Base-by-base conservation (phyloP, 768 basidiomycete genomes). In the Paxillus ammoniavirescens region DNA sequence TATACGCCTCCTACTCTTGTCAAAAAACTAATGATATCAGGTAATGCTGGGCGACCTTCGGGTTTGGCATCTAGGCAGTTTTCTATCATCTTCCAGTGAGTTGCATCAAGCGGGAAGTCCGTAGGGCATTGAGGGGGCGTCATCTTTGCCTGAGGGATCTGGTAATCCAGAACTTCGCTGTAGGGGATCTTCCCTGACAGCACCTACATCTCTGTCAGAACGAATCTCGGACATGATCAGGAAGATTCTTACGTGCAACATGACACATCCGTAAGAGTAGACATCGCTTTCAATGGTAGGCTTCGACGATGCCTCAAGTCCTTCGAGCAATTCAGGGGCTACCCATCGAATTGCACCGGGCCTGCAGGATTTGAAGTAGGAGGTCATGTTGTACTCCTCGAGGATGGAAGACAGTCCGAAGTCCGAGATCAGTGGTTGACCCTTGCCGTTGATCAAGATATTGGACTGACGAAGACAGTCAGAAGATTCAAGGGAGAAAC, bases 361-460 rank as follows among this genome's bases (percentile, higher is more conserved):
- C 33, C 26, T 50, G 49, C 47, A 46, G 15, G 56, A 55, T 13
- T 40, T 50, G 21, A 46, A 62, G 35, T 61, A 68, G 31, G 61
- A 61, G 8, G 61, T 51, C 18, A 65, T 61, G 28, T 70, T 63
- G 54, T 72, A 63, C 52, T 75, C 72, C 17, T 62, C 61, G 14
- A 71, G 62, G 50, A 78, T 68, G 30, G 58, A 73, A 14, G 75
- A 77, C 5, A 78, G 59, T 1, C 77, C 77, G 51, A 78, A 78
- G 50, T 78, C 78, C 42, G 72, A 23, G 5, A 57, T 42, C 12
- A 49, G 23, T 0, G 47, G 47, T 37, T 55, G 42, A 28, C 48
- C 53, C 13, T n/a, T 21, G 18, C 3, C 8, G 12, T 55, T 5
- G 30, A 57, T 55, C 8, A 57, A 41, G 17, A 57, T 41, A 44